These are phyloP conservation scores for Hypseocharis bilobata DNA, from an alignment of 441 rosid species.

Conservation along the genomic window DNA sequence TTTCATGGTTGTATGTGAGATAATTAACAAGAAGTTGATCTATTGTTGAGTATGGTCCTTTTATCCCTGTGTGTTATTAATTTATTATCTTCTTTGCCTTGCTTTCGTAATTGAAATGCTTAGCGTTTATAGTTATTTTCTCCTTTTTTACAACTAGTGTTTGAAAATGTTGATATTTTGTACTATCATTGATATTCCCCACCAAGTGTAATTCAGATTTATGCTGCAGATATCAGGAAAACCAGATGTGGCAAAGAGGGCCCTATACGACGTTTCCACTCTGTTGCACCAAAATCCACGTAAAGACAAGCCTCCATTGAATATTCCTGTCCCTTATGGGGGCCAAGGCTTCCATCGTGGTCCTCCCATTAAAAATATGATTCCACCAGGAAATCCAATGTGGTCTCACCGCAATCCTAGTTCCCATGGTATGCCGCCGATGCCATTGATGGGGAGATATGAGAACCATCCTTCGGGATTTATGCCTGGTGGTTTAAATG, in stretches of 20 bases:
- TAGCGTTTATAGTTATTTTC: not conserved
- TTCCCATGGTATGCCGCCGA: conserved; percentile 28
- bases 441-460: conserved; percentile 30
- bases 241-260: conserved; percentile 39
- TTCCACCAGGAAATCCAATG: conserved; percentile 28
- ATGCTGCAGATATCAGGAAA: conserved; percentile 46
- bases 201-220: conserved; percentile 22
- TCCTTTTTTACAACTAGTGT: not conserved
- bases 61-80: too few species aligned
- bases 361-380: conserved; percentile 25
- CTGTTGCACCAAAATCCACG: conserved; percentile 54
- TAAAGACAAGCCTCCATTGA: conserved; percentile 34
- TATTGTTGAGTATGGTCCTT: not conserved
- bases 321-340: conserved; percentile 25
- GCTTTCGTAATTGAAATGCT: not conserved
- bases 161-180: not conserved
- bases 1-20: not conserved
- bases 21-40: not conserved
- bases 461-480: conserved; percentile 29
- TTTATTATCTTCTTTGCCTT: too few species aligned
- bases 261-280: conserved; percentile 46
- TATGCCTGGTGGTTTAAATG: conserved; percentile 30
- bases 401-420: conserved; percentile 30
- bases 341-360: conserved; percentile 30
- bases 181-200: conserved; percentile 12